Evolutionary conservation across 108 stramenopile genomes (phyloP), one percentile per base, ranked within the genome.

Genomic region (Pseudonitzschia multiseries): DNA sequence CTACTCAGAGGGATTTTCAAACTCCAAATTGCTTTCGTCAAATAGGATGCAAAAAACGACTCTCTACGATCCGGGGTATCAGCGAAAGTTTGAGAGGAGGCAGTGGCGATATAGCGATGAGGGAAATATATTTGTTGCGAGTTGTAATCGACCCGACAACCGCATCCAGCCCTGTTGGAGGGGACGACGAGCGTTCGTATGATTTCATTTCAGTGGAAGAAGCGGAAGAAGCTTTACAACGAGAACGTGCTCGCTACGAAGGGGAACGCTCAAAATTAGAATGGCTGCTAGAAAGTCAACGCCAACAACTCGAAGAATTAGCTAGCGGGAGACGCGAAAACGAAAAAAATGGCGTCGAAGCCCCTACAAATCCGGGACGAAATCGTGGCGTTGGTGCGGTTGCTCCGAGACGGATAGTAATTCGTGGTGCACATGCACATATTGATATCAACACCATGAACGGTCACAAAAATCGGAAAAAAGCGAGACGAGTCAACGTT

Each of bases 191-290:
- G 29, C 29, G 33, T 41, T 62, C 61, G 2, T 67, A 67, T 29
- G 66, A 48, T 44, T 67, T 67, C 26, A 67, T 67, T 50, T 67
- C 66, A 10, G 66, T 67, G n/a, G 21, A 67, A 41, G 66, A 67
- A 36, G 66, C 65, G 6, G 66, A 67, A 29, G 66, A 67, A 21
- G n/a, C 43, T 15, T 50, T 67, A 29, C 44, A 41, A 48, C 66
- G 43, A 27, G 66, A 67, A 67, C 66, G 66, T 29, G 46, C 46
- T 20, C 66, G 46, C 13, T 67, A 48, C 46, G 66, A 67, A 48
- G 46, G 46, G 13, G 66, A 67, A 48, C 66, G 66, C 6, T 50
- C 43, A 2, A 21, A 67, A 26, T 27, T 67, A 10, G 28, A 67
- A 48, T 29, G 28, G 66, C 43, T 67, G 13, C 42, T 67, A 27